Conservation (phyloP, 1,139 yeast genomes). For the Tardiomyces depauwii region DNA sequence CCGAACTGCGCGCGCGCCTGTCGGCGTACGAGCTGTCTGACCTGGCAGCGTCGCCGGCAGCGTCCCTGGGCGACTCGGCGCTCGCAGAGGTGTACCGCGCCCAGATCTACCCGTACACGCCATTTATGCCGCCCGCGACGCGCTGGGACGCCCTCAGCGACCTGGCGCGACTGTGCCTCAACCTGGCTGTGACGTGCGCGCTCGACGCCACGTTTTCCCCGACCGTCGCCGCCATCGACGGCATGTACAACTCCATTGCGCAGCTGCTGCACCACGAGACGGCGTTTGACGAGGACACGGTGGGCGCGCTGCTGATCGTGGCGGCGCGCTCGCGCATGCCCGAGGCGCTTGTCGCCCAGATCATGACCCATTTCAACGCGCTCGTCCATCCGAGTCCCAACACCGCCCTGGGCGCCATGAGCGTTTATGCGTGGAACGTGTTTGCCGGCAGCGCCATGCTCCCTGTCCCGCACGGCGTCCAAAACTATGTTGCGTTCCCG, state of each 20-base stretch:
- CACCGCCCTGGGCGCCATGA: slow-evolving; percentile 6
- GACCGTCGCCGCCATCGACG: slow-evolving; percentile 5
- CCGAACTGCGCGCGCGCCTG: not conserved
- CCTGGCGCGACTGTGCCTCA: slow-evolving; percentile 10
- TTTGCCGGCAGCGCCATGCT: slow-evolving; percentile 3
- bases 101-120: slow-evolving; percentile 11
- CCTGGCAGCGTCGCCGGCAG: not conserved
- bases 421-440: slow-evolving; percentile 10
- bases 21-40: not conserved
- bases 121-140: slow-evolving; percentile 8
- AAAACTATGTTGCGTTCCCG: slow-evolving; percentile 3
- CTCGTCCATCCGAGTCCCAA: not conserved
- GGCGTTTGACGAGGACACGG: slow-evolving; percentile 1
- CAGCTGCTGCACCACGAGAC: slow-evolving; percentile 8
- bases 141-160: slow-evolving; percentile 3
- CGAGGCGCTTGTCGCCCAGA: not conserved
- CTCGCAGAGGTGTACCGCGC: slow-evolving; percentile 7
- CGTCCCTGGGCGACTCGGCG: not conserved
- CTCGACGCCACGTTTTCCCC: not conserved
- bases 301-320: not conserved
- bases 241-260: slow-evolving; percentile 8
- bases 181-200: slow-evolving; percentile 6
- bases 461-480: slow-evolving; percentile 1
- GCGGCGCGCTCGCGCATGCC: not conserved
- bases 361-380: not conserved